Base-by-base conservation (phyloP, 2,329 filamentous ascomycete species). In the Sporothrix dimorphospora region DNA sequence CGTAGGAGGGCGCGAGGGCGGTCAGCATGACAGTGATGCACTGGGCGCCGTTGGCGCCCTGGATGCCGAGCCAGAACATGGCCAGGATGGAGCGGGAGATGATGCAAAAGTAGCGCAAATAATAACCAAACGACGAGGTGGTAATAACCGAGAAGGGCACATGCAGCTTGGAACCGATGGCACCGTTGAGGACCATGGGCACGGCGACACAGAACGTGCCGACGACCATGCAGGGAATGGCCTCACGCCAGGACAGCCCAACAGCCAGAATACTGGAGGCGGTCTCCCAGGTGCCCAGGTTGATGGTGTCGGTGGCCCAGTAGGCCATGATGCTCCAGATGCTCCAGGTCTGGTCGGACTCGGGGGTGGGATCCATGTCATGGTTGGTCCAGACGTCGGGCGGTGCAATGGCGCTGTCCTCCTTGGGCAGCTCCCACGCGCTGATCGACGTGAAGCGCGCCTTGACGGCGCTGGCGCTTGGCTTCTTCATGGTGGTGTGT, bases 161-260 rank as follows among this genome's bases (percentile, higher is more conserved):
- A 72, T 85, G 84, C n/a, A 85, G 78, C 71, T 81, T 81, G 12
- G 83, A 81, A 21, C 83, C 83, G 71, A 83, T 83, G 16, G 83
- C 82, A 21, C 83, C 83, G 75, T 86, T 85, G n/a, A 85, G 78
- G 11, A 84, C 83, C 78, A 85, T 82, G 12, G 83, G 81, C 12
- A 89, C 84, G 16, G 88, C 86, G 24, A 89, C 88, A 75, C 88
- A 90, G 12, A 86, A 81, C 14, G 86, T 85, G 57, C 90, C 90
- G n/a, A 91, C 87, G 57, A 84, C 75, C 77, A 85, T 89, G 73
- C 79, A 78, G 19, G 81, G 80, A 67, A 88, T 81, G 4, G 85
- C 85, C 76, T 90, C 88, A 65, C 77, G 75, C 77, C 77, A 78
- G n/a, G 75, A 76, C 40, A 78, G 74, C 40, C 76, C 76, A 14